Base-by-base conservation (phyloP, 2,329 filamentous ascomycete genomes). In the Paraconiothyrium sp. region DNA sequence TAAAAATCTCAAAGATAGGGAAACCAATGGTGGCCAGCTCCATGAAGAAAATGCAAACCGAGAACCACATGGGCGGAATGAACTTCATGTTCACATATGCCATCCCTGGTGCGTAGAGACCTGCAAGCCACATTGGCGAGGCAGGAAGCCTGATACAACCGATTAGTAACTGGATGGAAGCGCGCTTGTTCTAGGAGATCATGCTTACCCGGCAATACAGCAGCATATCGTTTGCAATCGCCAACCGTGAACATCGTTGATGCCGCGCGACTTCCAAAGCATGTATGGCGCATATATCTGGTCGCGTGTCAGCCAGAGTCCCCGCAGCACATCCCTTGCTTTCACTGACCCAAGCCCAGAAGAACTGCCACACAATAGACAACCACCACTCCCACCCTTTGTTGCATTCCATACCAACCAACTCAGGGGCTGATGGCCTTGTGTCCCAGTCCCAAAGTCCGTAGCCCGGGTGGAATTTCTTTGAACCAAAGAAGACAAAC, bases 321-420 rank as follows among this genome's bases (percentile, higher is more conserved):
- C 14, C 6, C 3, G 39, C 22, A 39, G 11, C 13, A 9, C 27
- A 14, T 34, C 16, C 3, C 11, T 14, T 34, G 6, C 22, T 41
- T 27, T 22, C 24, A 55, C 27, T 30, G 27, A 30, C 52, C 52
- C 75, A 78, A 1, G 72, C 67, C 75, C 75, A 78, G 64, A 76
- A 74, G 22, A 78, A 70, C 44, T 77, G 75, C 75, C 75, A 78
- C 2, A 76, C 69, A 13, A 78, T 73, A 0, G 74, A 74, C 3
- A 74, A 62, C 75, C 75, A 77, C 75, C 75, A 78, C 44, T 77
- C 75, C 75, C 75, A 78, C 3, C 75, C 75, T 52, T 72, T 74
- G 48, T 65, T 67, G 47, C 74, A 77, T 37, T 71, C 66, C 27
- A 66, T 57, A 16, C 68, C 62, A 16, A 54, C 50, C 35, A 68